Percentiles rank a stretch among this genome's conserved stretches.
Evolutionary conservation across 306 rosid species (phyloP).

Genomic region (Psophocarpus tetragonolobus): DNA sequence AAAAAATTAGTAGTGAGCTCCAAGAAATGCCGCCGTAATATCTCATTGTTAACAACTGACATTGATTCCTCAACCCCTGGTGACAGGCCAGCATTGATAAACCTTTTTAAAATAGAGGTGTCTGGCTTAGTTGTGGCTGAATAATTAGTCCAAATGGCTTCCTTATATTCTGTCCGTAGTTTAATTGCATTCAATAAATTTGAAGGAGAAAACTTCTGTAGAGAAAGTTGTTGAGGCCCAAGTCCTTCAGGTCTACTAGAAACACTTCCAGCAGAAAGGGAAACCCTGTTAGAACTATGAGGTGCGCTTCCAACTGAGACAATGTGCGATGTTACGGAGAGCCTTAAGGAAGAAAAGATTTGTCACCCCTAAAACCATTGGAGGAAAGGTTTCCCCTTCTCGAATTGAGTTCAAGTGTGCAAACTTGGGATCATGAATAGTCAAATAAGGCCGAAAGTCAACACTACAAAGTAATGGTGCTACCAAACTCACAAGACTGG

Average conservation of each 20-base stretch:
- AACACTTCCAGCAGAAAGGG: conserved; percentile 54
- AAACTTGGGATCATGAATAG: conserved; percentile 83
- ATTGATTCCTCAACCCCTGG: conserved; percentile 81
- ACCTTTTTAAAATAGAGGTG: conserved; percentile 80
- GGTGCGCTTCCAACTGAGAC: conserved; percentile 87
- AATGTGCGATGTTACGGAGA: conserved; percentile 59
- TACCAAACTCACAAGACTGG: conserved; percentile 86
- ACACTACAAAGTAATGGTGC: conserved; percentile 83
- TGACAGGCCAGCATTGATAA: conserved; percentile 80
- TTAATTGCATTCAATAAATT: conserved; percentile 74
- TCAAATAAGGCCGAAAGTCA: conserved; percentile 89
- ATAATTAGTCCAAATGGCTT: conserved; percentile 86
- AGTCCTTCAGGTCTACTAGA: conserved; percentile 55
- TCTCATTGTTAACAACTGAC: conserved; percentile 89
- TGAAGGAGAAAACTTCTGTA: conserved; percentile 74
- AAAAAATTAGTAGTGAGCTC: conserved; percentile 84
- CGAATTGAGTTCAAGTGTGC: conserved; percentile 64
- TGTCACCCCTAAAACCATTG: conserved; percentile 84
- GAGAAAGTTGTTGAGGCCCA: conserved; percentile 69
- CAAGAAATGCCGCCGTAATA: conserved; percentile 75
- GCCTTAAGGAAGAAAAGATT: conserved; percentile 91
- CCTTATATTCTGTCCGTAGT: conserved; percentile 86
- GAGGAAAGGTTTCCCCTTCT: conserved; percentile 72
- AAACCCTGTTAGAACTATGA: conserved; percentile 53
- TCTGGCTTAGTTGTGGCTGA: conserved; percentile 79